Evolutionary conservation across 768 basidiomycete genomes (phyloP).

Genomic region (Tricholomella constricta): DNA sequence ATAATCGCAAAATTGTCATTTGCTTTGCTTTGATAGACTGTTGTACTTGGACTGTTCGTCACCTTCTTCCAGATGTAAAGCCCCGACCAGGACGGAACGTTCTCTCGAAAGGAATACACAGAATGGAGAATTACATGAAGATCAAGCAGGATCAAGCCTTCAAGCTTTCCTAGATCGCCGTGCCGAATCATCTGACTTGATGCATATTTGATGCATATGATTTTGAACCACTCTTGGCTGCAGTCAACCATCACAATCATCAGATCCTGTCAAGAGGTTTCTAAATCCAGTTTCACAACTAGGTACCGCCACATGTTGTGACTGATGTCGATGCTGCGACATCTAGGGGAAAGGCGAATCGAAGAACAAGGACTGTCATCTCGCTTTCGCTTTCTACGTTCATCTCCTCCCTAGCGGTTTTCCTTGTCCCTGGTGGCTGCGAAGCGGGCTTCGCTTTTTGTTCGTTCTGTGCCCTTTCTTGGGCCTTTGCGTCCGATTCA

Average conservation of each 20-base stretch:
- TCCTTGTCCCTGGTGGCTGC: conserved; percentile 9
- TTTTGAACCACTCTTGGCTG: background rate
- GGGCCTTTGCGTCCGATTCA: background rate
- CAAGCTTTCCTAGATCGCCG: no score
- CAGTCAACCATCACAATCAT: conserved; percentile 1
- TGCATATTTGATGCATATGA: background rate
- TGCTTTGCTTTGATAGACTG: background rate
- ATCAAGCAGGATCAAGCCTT: no score
- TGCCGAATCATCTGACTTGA: background rate
- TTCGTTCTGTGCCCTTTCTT: background rate
- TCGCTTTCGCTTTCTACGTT: background rate
- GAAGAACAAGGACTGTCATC: no score
- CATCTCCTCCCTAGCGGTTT: conserved; percentile 7
- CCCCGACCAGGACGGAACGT: no score
- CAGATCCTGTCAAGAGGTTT: background rate
- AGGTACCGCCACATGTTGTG: background rate
- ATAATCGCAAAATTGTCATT: no score
- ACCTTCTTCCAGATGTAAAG: no score
- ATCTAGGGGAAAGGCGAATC: no score
- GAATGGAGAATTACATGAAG: no score
- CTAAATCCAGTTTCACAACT: background rate
- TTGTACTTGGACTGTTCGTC: no score
- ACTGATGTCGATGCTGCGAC: background rate
- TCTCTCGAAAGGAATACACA: no score
- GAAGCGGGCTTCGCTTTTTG: conserved; percentile 20